Evolutionary conservation across 495 filamentous ascomycete species (phyloP).

Genomic region (Echria macrotheca): DNA sequence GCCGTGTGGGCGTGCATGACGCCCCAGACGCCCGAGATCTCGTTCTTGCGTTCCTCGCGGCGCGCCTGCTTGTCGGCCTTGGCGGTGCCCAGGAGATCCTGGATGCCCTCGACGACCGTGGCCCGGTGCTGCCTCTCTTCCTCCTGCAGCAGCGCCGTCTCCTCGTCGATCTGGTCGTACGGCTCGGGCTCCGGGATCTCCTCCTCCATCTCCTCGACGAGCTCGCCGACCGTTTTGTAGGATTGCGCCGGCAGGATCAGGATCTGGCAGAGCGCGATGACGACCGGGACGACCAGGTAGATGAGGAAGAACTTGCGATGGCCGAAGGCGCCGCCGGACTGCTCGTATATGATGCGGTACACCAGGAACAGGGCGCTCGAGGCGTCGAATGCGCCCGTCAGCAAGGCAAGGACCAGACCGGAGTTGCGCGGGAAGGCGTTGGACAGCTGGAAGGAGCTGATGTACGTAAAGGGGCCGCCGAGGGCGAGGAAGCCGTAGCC

Average conservation of each 20-base stretch:
- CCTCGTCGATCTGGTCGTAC: slow-evolving; percentile 58
- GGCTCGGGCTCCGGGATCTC: slow-evolving; percentile 17
- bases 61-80: slow-evolving; percentile 50
- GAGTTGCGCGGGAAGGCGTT: slow-evolving; percentile 86
- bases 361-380: slow-evolving; percentile 82
- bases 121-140: slow-evolving; percentile 61
- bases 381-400: slow-evolving; percentile 88
- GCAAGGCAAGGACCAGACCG: slow-evolving; percentile 74
- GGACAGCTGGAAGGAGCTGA: slow-evolving; percentile 85
- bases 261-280: slow-evolving; percentile 65
- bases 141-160: slow-evolving; percentile 55
- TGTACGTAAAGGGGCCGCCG: slow-evolving; percentile 86
- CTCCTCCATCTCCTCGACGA: slow-evolving; percentile 66
- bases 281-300: slow-evolving; percentile 69
- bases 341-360: slow-evolving; percentile 73
- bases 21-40: slow-evolving; percentile 76
- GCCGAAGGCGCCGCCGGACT: slow-evolving; percentile 53
- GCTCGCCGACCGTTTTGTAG: slow-evolving; percentile 84
- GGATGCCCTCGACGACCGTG: slow-evolving; percentile 65
- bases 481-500: slow-evolving; percentile 80
- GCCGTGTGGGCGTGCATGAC: slow-evolving; percentile 75
- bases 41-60: slow-evolving; percentile 54
- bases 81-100: slow-evolving; percentile 61
- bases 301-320: slow-evolving; percentile 67
- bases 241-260: slow-evolving; percentile 71